These are phyloP conservation scores for Hysterangium stoloniferum DNA, from an alignment of 768 basidiomycete genomes.

Conservation along the genomic window DNA sequence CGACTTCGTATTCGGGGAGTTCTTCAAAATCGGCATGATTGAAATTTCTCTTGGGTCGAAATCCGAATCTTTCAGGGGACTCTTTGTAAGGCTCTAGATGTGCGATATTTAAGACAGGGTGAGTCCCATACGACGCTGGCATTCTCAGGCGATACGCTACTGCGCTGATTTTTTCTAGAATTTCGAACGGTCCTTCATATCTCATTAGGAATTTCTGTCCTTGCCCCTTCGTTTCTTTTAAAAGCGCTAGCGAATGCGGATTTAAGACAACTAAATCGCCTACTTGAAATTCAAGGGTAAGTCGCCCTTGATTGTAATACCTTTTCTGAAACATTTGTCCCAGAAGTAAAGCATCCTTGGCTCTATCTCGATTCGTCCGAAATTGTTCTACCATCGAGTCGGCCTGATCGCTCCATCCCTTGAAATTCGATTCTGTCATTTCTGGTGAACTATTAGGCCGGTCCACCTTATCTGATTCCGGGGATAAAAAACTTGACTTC, in stretches of 20 bases:
- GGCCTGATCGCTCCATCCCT: too few relatives aligned
- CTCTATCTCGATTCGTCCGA: slow-evolving; percentile 4
- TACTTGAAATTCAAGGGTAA: slow-evolving; percentile 19
- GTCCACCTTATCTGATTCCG: too few relatives aligned
- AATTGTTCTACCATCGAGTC: too few relatives aligned
- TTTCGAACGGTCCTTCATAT: slow-evolving; percentile 28
- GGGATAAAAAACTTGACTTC: too few relatives aligned
- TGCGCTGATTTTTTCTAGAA: slow-evolving; percentile 21
- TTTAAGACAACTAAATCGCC: slow-evolving; percentile 26
- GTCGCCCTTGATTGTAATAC: slow-evolving; percentile 16
- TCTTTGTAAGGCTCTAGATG: slow-evolving; percentile 23
- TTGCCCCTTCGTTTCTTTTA: slow-evolving; percentile 18
- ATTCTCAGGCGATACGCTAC: slow-evolving; percentile 24
- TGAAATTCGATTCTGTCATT: too few relatives aligned
- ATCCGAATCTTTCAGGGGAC: slow-evolving; percentile 21
- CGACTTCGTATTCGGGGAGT: slow-evolving; percentile 18
- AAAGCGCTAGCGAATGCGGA: slow-evolving; percentile 18
- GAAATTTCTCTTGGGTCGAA: background rate
- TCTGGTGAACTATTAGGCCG: too few relatives aligned
- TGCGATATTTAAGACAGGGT: slow-evolving; percentile 27
- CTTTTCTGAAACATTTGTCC: slow-evolving; percentile 9
- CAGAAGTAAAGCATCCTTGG: slow-evolving; percentile 12
- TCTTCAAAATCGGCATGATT: slow-evolving; percentile 13
- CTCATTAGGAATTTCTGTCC: slow-evolving; percentile 23
- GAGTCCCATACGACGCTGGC: slow-evolving; percentile 24